Evolutionary conservation across 2,329 filamentous ascomycete species (phyloP).

Genomic region (Bipolaris sorokiniana): DNA sequence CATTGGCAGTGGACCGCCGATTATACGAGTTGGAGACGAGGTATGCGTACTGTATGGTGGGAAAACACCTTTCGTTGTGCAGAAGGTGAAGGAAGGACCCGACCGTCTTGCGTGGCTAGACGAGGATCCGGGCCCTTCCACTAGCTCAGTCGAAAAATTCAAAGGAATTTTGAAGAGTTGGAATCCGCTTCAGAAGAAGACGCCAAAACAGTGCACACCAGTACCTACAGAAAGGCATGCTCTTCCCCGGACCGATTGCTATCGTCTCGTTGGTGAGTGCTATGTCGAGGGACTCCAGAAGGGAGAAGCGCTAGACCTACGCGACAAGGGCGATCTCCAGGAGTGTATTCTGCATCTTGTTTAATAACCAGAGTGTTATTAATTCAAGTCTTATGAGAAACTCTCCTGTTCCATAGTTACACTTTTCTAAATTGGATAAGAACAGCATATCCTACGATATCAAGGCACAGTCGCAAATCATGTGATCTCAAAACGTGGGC

Average conservation of each 20-base stretch:
- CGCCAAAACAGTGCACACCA: neutral
- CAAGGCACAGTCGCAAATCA: too few relatives aligned
- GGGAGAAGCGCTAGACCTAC: conserved; percentile 18
- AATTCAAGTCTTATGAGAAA: neutral
- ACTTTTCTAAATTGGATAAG: too few relatives aligned
- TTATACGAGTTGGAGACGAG: conserved; percentile 2
- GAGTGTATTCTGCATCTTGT: conserved; percentile 27
- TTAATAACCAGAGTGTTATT: neutral
- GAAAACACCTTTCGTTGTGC: conserved; percentile 2
- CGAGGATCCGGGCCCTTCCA: neutral
- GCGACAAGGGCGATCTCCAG: conserved; percentile 3
- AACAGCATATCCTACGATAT: too few relatives aligned
- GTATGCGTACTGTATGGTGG: conserved; percentile 11
- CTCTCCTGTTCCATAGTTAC: neutral
- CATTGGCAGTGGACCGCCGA: conserved; percentile 1
- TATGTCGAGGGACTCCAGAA: conserved; percentile 8
- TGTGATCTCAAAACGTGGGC: too few relatives aligned
- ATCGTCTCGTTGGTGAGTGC: conserved; percentile 11
- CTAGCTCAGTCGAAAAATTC: neutral
- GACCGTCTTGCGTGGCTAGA: conserved; percentile 8
- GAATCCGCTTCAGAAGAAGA: neutral
- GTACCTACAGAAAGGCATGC: neutral
- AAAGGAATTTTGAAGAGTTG: neutral
- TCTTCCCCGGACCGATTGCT: neutral
- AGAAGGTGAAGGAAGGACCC: neutral